Base-by-base conservation (phyloP, 164 flowering plant species). In the Macadamia integrifolia region DNA sequence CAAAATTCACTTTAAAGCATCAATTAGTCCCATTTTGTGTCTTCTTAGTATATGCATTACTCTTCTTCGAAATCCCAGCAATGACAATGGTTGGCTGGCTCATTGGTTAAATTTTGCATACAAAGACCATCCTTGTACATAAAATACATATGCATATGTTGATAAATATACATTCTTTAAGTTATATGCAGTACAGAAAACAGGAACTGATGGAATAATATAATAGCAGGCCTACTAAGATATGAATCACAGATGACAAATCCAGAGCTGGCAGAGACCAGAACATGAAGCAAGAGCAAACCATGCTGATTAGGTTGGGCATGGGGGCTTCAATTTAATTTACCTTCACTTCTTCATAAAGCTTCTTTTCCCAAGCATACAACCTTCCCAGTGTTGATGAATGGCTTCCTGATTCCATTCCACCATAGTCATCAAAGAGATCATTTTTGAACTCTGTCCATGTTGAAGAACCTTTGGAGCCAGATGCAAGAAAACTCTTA, bases 301-400 rank as follows among this genome's bases (percentile, higher is more conserved):
- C 31, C 9, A 17, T 60, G 58, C 6, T 10, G 10, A 49, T 66
- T 0, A 17, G 32, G 11, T 13, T 30, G 30, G 29, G 3, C 12
- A 1, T 48, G 55, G 15, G 58, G 59, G 13, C 40, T 32, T 8
- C 6, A 49, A 43, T 62, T 53, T 28, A 11, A 40, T 42, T 61
- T 83, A 91, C 98, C 96, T 93, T 93, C 56, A 93, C 98, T 71
- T 93, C 96, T 77, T 93, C 91, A 68, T 86, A 93, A 1, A 93
- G 90, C 81, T 93, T 93, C 86, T 91, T 93, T 68, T 93, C 98
- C 98, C 98, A 93, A 64, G 96, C 98, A 79, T 88, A 91, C 9
- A 91, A 75, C 67, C 98, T 80, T 69, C 83, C 98, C 12, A 93
- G 80, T 0, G 98, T 93, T 23, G 82, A 74, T 2, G 94, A 91